phyloP scores from a whole-genome alignment of 495 filamentous ascomycete species.

The Annulohypoxylon bovei region DNA sequence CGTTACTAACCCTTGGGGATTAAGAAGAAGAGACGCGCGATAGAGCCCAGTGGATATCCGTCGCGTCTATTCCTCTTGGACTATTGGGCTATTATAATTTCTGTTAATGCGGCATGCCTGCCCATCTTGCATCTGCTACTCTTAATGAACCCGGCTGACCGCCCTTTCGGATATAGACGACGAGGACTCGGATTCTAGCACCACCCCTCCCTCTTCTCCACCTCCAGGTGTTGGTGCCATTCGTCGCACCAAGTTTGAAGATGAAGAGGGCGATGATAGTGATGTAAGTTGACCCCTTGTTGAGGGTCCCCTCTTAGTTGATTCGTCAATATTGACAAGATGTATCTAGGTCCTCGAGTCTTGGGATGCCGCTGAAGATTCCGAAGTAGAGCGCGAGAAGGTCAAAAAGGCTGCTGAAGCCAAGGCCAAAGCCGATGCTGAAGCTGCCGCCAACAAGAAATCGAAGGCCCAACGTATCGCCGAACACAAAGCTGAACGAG shows the following conservation, averaged over 20 bases:
- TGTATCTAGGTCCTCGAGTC: slow-evolving; percentile 82
- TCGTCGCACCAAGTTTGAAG: slow-evolving; percentile 78
- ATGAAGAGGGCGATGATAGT: slow-evolving; percentile 86
- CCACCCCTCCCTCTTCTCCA: slow-evolving; percentile 69
- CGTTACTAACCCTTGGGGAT: slow-evolving; percentile 12
- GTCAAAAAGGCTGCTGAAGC: slow-evolving; percentile 84
- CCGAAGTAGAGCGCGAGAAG: slow-evolving; percentile 95
- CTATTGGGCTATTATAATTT: slow-evolving; percentile 21
- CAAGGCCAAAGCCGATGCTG: slow-evolving; percentile 88
- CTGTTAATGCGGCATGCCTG: slow-evolving; percentile 37
- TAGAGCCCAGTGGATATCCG: slow-evolving; percentile 18
- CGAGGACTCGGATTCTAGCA: slow-evolving; percentile 69
- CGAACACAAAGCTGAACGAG: slow-evolving; percentile 69
- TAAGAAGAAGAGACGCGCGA: slow-evolving; percentile 2
- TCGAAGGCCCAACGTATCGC: slow-evolving; percentile 86
- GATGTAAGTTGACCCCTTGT: slow-evolving; percentile 68
- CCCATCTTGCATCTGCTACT: slow-evolving; percentile 9
- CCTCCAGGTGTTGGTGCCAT: slow-evolving; percentile 56
- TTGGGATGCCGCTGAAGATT: slow-evolving; percentile 97
- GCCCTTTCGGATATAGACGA: slow-evolving; percentile 60
- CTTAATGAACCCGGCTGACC: slow-evolving; percentile 47
- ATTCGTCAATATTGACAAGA: slow-evolving; percentile 13
- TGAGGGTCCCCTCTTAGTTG: background rate
- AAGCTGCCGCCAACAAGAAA: slow-evolving; percentile 94
- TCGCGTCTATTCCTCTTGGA: slow-evolving; percentile 20